Evolutionary conservation across 2,329 filamentous ascomycete species (phyloP).

Genomic region (Xylariaceae sp.): DNA sequence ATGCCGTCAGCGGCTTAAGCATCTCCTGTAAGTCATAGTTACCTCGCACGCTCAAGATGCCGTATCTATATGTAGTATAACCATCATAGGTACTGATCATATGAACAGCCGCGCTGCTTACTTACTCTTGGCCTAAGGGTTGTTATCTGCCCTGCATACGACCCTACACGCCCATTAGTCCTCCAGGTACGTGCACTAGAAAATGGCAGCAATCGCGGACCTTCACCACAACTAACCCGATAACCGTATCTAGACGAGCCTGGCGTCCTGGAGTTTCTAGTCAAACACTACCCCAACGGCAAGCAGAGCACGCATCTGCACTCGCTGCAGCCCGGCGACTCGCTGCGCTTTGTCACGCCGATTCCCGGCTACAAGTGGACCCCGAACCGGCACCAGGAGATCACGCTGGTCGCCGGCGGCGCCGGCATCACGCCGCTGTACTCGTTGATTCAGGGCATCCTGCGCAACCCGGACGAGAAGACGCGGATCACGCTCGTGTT

Average conservation of each 20-base stretch:
- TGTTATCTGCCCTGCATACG: constrained; percentile 61
- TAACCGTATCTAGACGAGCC: constrained; percentile 48
- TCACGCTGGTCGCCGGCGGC: constrained; percentile 71
- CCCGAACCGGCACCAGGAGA: constrained; percentile 49
- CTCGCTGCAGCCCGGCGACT: constrained; percentile 63
- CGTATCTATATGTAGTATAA: background rate
- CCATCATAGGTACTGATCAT: background rate
- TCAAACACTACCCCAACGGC: constrained; percentile 70
- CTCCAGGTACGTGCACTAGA: no score
- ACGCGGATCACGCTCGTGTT: constrained; percentile 68
- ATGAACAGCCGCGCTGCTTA: constrained; percentile 57
- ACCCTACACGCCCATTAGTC: constrained; percentile 68
- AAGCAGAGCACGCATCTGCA: constrained; percentile 69
- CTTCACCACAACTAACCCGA: no score
- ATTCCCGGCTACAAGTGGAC: constrained; percentile 59
- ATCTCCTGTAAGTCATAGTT: constrained; percentile 56
- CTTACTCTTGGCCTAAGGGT: constrained; percentile 60
- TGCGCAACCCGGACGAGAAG: constrained; percentile 62
- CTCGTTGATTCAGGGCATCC: constrained; percentile 63
- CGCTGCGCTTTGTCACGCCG: constrained; percentile 58
- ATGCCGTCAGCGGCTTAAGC: constrained; percentile 51
- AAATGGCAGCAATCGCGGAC: no score
- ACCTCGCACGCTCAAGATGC: background rate
- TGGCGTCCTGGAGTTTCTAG: constrained; percentile 64
- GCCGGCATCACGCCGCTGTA: constrained; percentile 74